phyloP scores from a whole-genome alignment of 805 yeast genomes.

The Starmera dryadoides region DNA sequence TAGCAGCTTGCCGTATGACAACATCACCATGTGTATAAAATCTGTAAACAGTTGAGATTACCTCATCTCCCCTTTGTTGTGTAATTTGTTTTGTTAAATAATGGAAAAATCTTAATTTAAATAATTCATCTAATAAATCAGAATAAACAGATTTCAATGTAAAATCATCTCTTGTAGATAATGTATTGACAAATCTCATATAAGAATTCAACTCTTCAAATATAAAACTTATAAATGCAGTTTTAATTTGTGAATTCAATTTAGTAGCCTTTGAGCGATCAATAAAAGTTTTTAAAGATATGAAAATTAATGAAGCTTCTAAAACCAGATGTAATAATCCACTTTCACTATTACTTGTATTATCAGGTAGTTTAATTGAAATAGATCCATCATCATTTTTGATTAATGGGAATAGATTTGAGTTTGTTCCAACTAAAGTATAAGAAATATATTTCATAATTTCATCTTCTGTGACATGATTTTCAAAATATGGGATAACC shows the following conservation, averaged over 20 bases:
- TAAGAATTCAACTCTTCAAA: slow-evolving; percentile 35
- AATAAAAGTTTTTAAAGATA: slow-evolving; percentile 29
- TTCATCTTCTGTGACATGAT: slow-evolving; percentile 29
- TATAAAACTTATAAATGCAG: slow-evolving; percentile 50
- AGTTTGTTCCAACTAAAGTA: slow-evolving; percentile 55
- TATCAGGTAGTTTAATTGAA: slow-evolving; percentile 37
- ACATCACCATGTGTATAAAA: slow-evolving; percentile 60
- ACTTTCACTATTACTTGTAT: slow-evolving; percentile 47
- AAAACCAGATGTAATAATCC: slow-evolving; percentile 47
- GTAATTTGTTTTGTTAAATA: slow-evolving; percentile 31
- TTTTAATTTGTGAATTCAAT: slow-evolving; percentile 45
- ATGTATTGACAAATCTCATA: slow-evolving; percentile 32
- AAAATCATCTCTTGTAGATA: slow-evolving; percentile 31
- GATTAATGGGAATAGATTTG: slow-evolving; percentile 43
- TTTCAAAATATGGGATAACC: slow-evolving; percentile 26
- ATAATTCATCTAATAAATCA: slow-evolving; percentile 42
- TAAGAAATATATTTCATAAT: slow-evolving; percentile 43
- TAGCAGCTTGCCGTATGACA: slow-evolving; percentile 35
- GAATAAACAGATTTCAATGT: slow-evolving; percentile 23
- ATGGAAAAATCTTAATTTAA: slow-evolving; percentile 51
- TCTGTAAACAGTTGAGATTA: slow-evolving; percentile 44
- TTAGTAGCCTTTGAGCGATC: slow-evolving; percentile 21
- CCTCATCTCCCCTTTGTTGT: slow-evolving; percentile 35
- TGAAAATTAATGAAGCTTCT: slow-evolving; percentile 69
- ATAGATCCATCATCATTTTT: slow-evolving; percentile 13